Evolutionary conservation across 192 early-diverging fungal species (phyloP).

Genomic region (Tieghemiomyces parasiticus): DNA sequence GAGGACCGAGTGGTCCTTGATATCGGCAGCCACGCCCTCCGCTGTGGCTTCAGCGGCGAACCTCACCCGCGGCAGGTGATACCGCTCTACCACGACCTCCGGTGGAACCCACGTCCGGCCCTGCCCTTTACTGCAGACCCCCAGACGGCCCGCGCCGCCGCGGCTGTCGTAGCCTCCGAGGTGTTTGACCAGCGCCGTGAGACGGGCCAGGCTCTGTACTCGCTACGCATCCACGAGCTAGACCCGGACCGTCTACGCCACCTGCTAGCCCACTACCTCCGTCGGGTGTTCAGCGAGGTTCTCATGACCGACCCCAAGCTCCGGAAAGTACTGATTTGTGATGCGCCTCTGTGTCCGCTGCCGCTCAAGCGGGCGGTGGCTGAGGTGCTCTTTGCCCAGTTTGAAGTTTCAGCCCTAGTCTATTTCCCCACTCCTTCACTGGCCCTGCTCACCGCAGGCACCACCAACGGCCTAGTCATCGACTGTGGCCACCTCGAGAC

Average conservation of each 20-base stretch:
- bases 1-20: constrained; percentile 84
- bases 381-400: constrained; percentile 53
- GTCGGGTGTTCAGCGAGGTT: constrained; percentile 23
- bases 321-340: constrained; percentile 68
- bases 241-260: constrained; percentile 23
- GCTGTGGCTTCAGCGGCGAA: constrained; percentile 80
- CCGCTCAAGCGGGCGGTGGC: constrained; percentile 50
- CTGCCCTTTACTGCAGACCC: not conserved
- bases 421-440: constrained; percentile 57
- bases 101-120: constrained; percentile 7
- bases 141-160: not conserved
- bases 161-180: constrained; percentile 1
- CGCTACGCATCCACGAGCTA: constrained; percentile 16
- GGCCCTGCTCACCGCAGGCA: constrained; percentile 60
- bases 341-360: constrained; percentile 54
- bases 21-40: constrained; percentile 64
- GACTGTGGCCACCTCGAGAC: constrained; percentile 71
- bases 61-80: constrained; percentile 51
- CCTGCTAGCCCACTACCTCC: constrained; percentile 34
- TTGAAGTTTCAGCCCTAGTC: constrained; percentile 66
- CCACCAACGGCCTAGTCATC: constrained; percentile 64
- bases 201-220: constrained; percentile 15
- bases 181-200: not conserved
- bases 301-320: constrained; percentile 70
- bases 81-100: constrained; percentile 28